phyloP scores from a whole-genome alignment of 2,329 filamentous ascomycete species.

The Leptodontidium sp. region DNA sequence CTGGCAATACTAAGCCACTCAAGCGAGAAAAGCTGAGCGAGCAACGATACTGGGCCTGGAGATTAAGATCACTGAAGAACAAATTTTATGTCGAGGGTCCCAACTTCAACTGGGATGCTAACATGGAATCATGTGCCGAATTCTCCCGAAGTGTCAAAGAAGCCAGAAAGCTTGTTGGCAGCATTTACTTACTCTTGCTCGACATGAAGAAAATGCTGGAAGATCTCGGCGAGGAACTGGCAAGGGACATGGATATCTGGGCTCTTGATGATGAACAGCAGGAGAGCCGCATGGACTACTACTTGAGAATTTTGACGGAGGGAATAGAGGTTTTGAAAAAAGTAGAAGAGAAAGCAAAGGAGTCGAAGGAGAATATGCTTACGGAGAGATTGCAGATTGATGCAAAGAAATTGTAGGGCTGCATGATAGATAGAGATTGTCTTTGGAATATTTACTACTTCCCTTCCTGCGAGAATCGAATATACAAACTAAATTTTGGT shows the following conservation, averaged over 20 bases:
- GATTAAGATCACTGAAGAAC: not conserved
- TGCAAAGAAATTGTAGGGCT: not conserved
- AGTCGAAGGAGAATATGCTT: not conserved
- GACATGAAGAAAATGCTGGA: not conserved
- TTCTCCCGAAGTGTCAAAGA: not conserved
- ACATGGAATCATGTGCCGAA: not conserved
- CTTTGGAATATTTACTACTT: no score
- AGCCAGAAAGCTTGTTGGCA: not conserved
- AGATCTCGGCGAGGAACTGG: not conserved
- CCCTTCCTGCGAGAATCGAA: no score
- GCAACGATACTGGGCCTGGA: not conserved
- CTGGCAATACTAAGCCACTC: not conserved
- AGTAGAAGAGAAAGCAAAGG: not conserved
- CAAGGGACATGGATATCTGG: not conserved
- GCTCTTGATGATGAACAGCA: not conserved
- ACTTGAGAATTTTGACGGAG: not conserved
- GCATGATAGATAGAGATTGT: no score
- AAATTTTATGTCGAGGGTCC: not conserved
- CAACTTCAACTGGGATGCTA: not conserved
- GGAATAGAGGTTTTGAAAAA: not conserved
- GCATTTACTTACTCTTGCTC: not conserved
- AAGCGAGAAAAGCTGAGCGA: not conserved
- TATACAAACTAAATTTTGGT: no score
- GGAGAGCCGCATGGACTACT: not conserved
- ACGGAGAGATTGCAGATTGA: not conserved